Conservation (phyloP, 192 early-diverging fungal genomes). For the Chytriomyces sp. region DNA sequence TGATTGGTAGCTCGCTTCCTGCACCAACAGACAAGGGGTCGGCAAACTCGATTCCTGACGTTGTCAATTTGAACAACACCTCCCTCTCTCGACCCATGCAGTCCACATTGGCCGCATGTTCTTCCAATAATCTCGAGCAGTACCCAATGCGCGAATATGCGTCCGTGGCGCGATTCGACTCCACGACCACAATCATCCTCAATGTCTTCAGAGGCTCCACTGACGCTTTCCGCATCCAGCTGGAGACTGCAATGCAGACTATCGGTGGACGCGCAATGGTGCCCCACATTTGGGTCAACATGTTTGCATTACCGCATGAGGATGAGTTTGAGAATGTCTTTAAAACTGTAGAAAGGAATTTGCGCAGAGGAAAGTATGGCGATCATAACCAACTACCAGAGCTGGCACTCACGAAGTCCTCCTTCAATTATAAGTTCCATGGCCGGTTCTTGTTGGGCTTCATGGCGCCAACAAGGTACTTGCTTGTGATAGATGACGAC, state of each 20-base stretch:
- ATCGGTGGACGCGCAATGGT: neutral
- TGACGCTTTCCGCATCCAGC: neutral
- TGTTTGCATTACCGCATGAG: neutral
- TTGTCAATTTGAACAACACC: too few species aligned
- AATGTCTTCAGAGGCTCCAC: constrained; percentile 9
- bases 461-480: neutral
- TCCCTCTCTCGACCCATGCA: too few species aligned
- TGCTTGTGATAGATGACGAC: neutral
- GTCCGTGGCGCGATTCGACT: neutral
- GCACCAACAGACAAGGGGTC: too few species aligned
- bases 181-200: constrained; percentile 15
- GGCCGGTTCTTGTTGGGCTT: neutral
- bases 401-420: neutral
- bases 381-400: neutral
- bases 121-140: too few species aligned
- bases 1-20: too few species aligned
- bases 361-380: neutral
- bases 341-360: neutral
- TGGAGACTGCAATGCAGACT: neutral
- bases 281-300: constrained; percentile 10
- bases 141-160: neutral
- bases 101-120: too few species aligned
- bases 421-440: neutral
- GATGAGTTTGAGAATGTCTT: neutral
- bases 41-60: too few species aligned